phyloP scores from a whole-genome alignment of 805 yeast genomes.

The Candida qinlingensis region DNA sequence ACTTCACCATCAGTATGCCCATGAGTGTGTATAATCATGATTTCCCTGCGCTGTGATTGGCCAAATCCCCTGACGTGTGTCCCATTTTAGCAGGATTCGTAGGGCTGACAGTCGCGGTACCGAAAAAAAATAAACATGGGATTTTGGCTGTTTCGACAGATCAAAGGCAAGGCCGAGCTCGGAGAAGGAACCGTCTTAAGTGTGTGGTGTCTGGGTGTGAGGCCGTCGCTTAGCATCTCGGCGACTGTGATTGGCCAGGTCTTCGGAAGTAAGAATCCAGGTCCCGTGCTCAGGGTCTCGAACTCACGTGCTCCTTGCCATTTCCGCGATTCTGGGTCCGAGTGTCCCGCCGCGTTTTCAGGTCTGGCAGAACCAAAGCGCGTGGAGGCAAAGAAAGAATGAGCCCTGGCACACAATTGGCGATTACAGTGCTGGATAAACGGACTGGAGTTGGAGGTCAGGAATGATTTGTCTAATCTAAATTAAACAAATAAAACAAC shows the following conservation, averaged over 20 bases:
- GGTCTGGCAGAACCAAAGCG: no score
- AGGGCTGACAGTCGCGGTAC: constrained; percentile 1
- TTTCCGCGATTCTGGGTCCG: no score
- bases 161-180: not conserved
- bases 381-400: no score
- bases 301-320: no score
- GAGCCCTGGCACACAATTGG: no score
- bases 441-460: no score
- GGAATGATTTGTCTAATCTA: no score
- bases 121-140: not conserved
- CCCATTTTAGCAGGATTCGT: not conserved
- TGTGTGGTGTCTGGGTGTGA: not conserved
- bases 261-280: constrained; percentile 1
- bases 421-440: no score
- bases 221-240: not conserved
- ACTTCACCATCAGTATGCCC: not conserved
- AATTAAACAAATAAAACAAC: no score
- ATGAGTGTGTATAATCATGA: constrained; percentile 1
- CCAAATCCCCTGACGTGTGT: not conserved
- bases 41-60: constrained; percentile 3
- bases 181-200: not conserved
- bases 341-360: no score
- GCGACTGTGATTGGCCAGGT: not conserved
- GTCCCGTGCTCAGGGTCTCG: not conserved
- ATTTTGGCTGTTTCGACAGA: no score